These are phyloP conservation scores for Ceratocystis ficicola DNA, from an alignment of 2,329 filamentous ascomycete species.

Conservation along the genomic window DNA sequence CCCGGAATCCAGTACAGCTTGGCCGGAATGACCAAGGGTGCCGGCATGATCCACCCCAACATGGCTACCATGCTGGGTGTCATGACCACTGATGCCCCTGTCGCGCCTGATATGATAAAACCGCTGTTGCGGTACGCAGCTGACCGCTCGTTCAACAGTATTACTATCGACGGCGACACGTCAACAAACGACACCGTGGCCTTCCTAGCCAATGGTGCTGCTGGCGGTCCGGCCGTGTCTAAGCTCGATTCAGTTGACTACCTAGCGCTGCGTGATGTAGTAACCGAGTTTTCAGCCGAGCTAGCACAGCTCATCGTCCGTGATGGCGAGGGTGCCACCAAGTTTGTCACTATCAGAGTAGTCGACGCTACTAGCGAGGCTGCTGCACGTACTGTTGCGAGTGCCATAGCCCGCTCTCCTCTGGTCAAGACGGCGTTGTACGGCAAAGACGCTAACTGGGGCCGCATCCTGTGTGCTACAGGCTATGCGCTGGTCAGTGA, in stretches of 20 bases:
- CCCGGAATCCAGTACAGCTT: conserved; percentile 66
- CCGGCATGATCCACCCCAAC: conserved; percentile 98
- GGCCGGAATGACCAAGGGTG: conserved; percentile 92
- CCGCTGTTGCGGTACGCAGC: conserved; percentile 61
- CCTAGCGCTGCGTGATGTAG: conserved; percentile 53
- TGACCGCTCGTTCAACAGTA: conserved; percentile 84
- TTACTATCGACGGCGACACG: conserved; percentile 93
- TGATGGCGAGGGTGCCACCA: conserved; percentile 93
- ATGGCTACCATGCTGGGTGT: conserved; percentile 93
- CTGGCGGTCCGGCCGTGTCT: conserved; percentile 55
- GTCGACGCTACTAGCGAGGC: conserved; percentile 56
- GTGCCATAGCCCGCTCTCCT: conserved; percentile 78
- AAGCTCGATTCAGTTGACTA: conserved; percentile 49
- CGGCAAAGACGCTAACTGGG: conserved; percentile 97
- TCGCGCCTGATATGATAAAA: conserved; percentile 55
- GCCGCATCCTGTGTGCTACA: conserved; percentile 86
- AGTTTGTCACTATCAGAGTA: conserved; percentile 90
- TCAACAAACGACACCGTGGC: conserved; percentile 95
- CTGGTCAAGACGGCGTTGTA: conserved; percentile 96
- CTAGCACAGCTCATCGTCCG: conserved; percentile 88
- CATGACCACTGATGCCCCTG: conserved; percentile 79
- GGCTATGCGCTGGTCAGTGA: conserved; percentile 61
- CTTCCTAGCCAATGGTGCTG: conserved; percentile 88
- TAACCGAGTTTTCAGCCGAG: conserved; percentile 68
- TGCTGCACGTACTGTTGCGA: conserved; percentile 67